Conservation (phyloP, 257 asterid species). For the Leptodermis oblonga region DNA sequence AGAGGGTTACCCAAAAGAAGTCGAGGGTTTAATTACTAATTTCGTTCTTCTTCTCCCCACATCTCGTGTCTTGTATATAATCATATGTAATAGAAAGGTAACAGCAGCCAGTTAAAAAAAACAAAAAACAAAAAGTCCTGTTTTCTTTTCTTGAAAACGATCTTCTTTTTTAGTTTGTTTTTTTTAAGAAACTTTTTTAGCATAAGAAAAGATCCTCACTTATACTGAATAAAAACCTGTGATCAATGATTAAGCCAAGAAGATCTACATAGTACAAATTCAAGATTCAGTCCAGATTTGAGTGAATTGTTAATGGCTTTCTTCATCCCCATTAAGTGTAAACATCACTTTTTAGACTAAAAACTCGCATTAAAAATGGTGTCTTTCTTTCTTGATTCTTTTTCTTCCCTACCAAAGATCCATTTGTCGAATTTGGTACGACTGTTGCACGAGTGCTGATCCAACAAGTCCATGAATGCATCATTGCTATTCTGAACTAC, state of each 20-base stretch:
- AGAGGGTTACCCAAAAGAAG: too few species aligned
- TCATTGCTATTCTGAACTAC: constrained; percentile 9
- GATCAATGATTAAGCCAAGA: constrained; percentile 28
- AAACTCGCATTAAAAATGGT: neutral
- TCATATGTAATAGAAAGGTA: too few species aligned
- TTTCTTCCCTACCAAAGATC: constrained; percentile 3
- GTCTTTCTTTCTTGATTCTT: too few species aligned
- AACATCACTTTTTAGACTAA: constrained; percentile 18
- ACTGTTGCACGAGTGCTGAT: constrained; percentile 29
- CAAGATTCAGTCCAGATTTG: constrained; percentile 38
- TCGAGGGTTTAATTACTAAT: too few species aligned
- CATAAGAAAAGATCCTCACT: constrained; percentile 27
- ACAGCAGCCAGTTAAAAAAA: too few species aligned
- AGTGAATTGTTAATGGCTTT: constrained; percentile 8
- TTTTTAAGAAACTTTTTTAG: constrained; percentile 22
- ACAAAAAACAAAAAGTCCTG: too few species aligned
- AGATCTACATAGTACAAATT: constrained; percentile 16
- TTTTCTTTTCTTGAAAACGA: constrained; percentile 13
- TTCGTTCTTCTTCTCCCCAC: too few species aligned
- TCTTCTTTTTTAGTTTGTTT: constrained; percentile 16
- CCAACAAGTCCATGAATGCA: constrained; percentile 12
- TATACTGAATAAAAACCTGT: too few species aligned
- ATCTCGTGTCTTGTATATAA: too few species aligned
- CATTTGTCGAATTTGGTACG: constrained; percentile 19
- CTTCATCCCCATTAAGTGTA: constrained; percentile 4